Evolutionary conservation across 148 eudicot genomes (phyloP).

Genomic region (Linanthus parryae): DNA sequence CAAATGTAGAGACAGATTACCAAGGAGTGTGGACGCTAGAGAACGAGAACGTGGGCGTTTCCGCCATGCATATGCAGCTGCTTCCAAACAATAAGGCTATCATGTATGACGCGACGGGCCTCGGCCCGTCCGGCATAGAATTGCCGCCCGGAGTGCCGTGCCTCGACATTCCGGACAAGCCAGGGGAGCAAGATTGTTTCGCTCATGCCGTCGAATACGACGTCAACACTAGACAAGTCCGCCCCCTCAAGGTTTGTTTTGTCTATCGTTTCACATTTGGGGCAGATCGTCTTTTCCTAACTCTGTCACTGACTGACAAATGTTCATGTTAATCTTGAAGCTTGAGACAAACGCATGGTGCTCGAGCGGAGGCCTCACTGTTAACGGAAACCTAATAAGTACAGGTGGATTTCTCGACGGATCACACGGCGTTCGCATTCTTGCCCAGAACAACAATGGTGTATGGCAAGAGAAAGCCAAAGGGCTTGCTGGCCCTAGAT

Average conservation of each 20-base stretch:
- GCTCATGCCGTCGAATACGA: conserved; percentile 71
- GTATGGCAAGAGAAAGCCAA: conserved; percentile 29
- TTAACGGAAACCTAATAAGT: conserved; percentile 49
- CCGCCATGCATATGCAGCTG: conserved; percentile 81
- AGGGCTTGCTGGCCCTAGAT: conserved; percentile 35
- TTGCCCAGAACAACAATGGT: conserved; percentile 21
- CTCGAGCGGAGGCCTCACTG: conserved; percentile 65
- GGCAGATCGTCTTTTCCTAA: background rate
- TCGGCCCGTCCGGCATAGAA: conserved; percentile 47
- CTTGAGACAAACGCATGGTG: conserved; percentile 68
- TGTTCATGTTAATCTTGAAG: conserved; percentile 25
- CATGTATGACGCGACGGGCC: conserved; percentile 54
- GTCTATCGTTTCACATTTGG: too few species aligned
- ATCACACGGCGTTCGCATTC: conserved; percentile 26
- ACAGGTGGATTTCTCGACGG: conserved; percentile 68
- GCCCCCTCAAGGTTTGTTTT: too few species aligned
- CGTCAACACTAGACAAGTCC: conserved; percentile 17
- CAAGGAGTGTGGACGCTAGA: conserved; percentile 43
- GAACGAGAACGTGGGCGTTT: conserved; percentile 40
- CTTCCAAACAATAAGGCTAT: conserved; percentile 61
- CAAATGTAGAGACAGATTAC: conserved; percentile 20
- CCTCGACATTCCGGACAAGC: conserved; percentile 12
- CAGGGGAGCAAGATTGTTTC: conserved; percentile 37
- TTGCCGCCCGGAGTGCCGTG: conserved; percentile 22
- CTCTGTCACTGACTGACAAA: background rate